Conservation (phyloP, 1,284 basidiomycete species). For the Agroathelia rolfsii region DNA sequence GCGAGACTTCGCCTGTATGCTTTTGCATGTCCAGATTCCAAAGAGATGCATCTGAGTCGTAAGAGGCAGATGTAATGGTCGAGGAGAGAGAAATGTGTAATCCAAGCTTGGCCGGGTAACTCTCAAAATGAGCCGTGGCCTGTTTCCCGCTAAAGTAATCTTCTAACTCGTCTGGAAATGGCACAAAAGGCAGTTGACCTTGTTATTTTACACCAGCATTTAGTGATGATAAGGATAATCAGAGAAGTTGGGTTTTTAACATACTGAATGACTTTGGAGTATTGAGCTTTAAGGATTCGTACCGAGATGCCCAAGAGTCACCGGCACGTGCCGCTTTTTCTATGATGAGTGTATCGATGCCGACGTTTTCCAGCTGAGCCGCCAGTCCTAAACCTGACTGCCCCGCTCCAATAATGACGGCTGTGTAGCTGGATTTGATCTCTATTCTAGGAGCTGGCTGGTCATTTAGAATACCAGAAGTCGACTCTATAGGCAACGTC, state of each 20-base stretch:
- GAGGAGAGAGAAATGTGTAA: conserved; percentile 11
- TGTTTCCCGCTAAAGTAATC: conserved; percentile 5
- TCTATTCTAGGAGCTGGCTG: no score
- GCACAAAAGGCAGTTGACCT: conserved; percentile 10
- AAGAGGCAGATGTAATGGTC: conserved; percentile 5
- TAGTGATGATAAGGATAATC: not conserved
- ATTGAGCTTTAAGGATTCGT: conserved; percentile 12
- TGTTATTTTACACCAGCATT: not conserved
- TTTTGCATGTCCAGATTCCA: no score
- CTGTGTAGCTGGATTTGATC: conserved; percentile 5
- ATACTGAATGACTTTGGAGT: conserved; percentile 13
- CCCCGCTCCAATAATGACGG: conserved; percentile 13
- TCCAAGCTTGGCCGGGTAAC: conserved; percentile 10
- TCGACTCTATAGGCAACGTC: conserved; percentile 3
- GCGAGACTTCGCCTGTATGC: no score
- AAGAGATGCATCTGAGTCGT: no score
- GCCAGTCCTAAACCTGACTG: conserved; percentile 10
- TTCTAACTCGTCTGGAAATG: conserved; percentile 10
- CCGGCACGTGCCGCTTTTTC: conserved; percentile 10
- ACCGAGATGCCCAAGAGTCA: conserved; percentile 11
- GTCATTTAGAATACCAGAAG: no score
- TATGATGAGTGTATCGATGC: conserved; percentile 9
- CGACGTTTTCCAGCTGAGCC: conserved; percentile 7
- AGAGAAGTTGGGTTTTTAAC: conserved; percentile 1
- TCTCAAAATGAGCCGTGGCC: conserved; percentile 11